Conservation (phyloP, 495 filamentous ascomycete species). For the Penicillium paradoxum region DNA sequence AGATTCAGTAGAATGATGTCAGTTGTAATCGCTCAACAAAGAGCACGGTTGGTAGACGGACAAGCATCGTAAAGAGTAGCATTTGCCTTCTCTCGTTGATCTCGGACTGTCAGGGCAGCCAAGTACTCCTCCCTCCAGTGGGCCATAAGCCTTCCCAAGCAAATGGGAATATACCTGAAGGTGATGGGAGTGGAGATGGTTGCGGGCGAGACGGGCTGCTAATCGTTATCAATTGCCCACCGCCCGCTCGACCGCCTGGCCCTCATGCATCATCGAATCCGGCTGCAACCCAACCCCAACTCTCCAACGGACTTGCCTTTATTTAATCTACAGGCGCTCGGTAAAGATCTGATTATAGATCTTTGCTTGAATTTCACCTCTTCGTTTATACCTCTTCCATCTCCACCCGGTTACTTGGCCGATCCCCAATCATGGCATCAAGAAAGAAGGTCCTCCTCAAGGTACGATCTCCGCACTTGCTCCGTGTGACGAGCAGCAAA, state of each 20-base stretch:
- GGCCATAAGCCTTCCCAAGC: constrained; percentile 36
- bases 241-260: constrained; percentile 33
- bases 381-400: constrained; percentile 1
- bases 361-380: not conserved
- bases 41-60: constrained; percentile 24
- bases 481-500: constrained; percentile 10
- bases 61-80: constrained; percentile 53
- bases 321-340: not conserved
- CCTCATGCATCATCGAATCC: constrained; percentile 35
- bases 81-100: constrained; percentile 55
- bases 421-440: constrained; percentile 63
- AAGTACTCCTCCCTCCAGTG: constrained; percentile 57
- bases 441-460: constrained; percentile 97
- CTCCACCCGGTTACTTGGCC: constrained; percentile 3
- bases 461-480: constrained; percentile 50
- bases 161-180: constrained; percentile 14
- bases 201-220: constrained; percentile 14
- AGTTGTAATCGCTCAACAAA: constrained; percentile 13
- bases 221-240: constrained; percentile 29
- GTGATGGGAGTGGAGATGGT: constrained; percentile 16
- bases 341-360: not conserved
- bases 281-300: constrained; percentile 29
- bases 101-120: constrained; percentile 49
- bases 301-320: constrained; percentile 16
- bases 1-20: constrained; percentile 15